phyloP scores from a whole-genome alignment of 1,139 yeast genomes.

The Yamadazyma siamensis region DNA sequence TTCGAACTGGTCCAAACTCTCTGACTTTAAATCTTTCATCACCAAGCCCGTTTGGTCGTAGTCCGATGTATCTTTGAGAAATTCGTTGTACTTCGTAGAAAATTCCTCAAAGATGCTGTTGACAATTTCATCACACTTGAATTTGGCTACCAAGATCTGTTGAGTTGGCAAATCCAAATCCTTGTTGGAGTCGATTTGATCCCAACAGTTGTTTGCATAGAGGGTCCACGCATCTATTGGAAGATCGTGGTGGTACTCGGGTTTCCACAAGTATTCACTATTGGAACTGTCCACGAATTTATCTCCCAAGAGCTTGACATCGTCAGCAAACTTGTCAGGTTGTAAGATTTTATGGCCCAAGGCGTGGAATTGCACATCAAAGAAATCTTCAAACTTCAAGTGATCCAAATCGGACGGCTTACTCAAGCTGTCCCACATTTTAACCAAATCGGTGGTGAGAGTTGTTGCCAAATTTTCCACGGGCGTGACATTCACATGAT shows the following conservation, averaged over 20 bases:
- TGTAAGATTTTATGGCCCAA: slow-evolving; percentile 84
- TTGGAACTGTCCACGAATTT: slow-evolving; percentile 40
- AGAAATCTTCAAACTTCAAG: slow-evolving; percentile 65
- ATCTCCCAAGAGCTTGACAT: slow-evolving; percentile 64
- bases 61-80: slow-evolving; percentile 16
- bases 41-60: slow-evolving; percentile 38
- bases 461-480: slow-evolving; percentile 67
- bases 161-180: slow-evolving; percentile 96
- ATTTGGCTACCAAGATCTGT: slow-evolving; percentile 89
- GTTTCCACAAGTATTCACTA: slow-evolving; percentile 53
- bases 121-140: slow-evolving; percentile 89
- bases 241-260: slow-evolving; percentile 74
- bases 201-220: slow-evolving; percentile 91
- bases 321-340: slow-evolving; percentile 65
- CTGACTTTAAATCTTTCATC: slow-evolving; percentile 39
- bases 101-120: slow-evolving; percentile 49
- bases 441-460: slow-evolving; percentile 62
- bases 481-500: slow-evolving; percentile 87
- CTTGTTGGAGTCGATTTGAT: slow-evolving; percentile 86
- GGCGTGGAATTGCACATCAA: slow-evolving; percentile 79
- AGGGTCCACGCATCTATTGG: slow-evolving; percentile 97
- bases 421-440: slow-evolving; percentile 74
- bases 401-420: slow-evolving; percentile 66
- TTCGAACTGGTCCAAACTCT: slow-evolving; percentile 57
- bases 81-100: slow-evolving; percentile 27